Percentiles rank a stretch among this genome's conserved stretches.
These are phyloP conservation scores for Metrosideros polymorpha DNA, from an alignment of 441 rosid species.

Conservation along the genomic window DNA sequence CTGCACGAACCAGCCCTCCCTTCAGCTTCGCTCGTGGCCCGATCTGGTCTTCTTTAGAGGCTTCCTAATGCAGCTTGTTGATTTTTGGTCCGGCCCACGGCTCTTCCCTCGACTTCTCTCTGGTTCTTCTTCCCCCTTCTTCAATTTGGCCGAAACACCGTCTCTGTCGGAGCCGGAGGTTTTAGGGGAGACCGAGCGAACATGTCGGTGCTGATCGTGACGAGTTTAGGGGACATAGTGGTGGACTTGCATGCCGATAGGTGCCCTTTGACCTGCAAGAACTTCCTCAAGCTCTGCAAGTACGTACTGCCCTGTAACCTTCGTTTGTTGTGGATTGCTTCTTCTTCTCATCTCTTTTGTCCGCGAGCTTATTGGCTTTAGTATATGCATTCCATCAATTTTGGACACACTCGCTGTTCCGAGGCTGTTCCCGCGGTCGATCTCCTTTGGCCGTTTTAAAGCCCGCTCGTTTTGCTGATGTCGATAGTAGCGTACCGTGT, in stretches of 20 bases:
- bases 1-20: background rate
- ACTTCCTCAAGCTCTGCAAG: slow-evolving; percentile 98
- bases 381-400: background rate
- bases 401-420: background rate
- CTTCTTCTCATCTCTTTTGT: background rate
- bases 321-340: background rate
- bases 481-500: background rate
- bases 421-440: background rate
- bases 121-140: background rate
- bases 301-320: background rate
- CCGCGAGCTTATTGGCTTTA: background rate
- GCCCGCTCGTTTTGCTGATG: background rate
- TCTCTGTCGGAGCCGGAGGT: background rate
- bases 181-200: background rate
- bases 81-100: background rate
- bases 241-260: slow-evolving; percentile 54
- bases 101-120: background rate
- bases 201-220: slow-evolving; percentile 78
- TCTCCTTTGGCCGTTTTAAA: background rate
- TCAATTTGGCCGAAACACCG: background rate
- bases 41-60: background rate
- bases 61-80: background rate
- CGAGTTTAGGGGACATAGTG: slow-evolving; percentile 85
- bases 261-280: slow-evolving; percentile 87
- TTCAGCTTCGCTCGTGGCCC: background rate